A percentile compares a stretch with the other conserved stretches of the same genome.
These are phyloP conservation scores for Polyplosphaeria fusca DNA, from an alignment of 495 filamentous ascomycete species.

Conservation along the genomic window DNA sequence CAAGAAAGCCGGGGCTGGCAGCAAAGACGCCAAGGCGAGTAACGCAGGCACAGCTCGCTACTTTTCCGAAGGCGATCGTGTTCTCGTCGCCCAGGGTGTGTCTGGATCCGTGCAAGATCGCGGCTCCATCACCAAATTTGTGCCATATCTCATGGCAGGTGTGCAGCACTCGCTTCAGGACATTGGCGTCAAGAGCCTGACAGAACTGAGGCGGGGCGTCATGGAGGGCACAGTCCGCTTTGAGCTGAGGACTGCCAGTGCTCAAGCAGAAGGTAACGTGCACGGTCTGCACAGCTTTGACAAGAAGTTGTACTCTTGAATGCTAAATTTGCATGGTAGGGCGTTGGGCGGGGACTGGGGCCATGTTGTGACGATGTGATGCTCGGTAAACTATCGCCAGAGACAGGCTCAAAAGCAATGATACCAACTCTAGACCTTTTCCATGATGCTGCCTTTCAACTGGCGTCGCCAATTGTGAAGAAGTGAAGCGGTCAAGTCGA, in stretches of 20 bases:
- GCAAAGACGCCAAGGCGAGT: slow-evolving; percentile 73
- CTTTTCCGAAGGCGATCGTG: slow-evolving; percentile 92
- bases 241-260: slow-evolving; percentile 89
- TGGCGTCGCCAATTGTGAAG: no score
- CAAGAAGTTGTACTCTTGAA: slow-evolving; percentile 93
- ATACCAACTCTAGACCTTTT: slow-evolving; percentile 6
- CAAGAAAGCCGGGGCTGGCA: slow-evolving; percentile 73
- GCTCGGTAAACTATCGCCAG: background rate
- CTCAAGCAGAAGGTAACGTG: slow-evolving; percentile 91
- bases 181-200: slow-evolving; percentile 76
- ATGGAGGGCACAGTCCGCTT: slow-evolving; percentile 77
- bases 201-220: slow-evolving; percentile 72
- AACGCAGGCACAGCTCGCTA: slow-evolving; percentile 97
- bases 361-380: slow-evolving; percentile 7
- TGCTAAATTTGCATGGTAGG: slow-evolving; percentile 5
- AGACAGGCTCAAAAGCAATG: slow-evolving; percentile 19
- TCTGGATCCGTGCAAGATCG: slow-evolving; percentile 69
- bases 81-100: slow-evolving; percentile 96
- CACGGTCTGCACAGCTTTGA: slow-evolving; percentile 96
- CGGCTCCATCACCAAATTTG: slow-evolving; percentile 85
- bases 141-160: slow-evolving; percentile 91
- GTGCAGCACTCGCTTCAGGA: slow-evolving; percentile 97
- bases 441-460: background rate
- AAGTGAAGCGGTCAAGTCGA: no score
- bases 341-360: slow-evolving; percentile 5